Conservation (phyloP, 2,329 filamentous ascomycete genomes). For the Dactylellina parvicollis region DNA sequence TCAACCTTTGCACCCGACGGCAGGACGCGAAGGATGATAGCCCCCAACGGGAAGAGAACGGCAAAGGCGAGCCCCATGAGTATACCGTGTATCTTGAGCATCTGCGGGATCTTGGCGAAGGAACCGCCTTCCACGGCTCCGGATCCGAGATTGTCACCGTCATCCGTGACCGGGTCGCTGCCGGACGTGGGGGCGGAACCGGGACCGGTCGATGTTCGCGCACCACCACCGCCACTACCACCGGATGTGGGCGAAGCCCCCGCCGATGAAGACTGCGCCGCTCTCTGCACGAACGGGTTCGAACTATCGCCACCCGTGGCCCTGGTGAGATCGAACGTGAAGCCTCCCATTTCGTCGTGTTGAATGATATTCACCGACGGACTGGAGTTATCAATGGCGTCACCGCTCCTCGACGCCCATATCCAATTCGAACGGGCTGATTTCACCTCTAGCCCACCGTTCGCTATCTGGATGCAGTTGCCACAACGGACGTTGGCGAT, state of each 20-base stretch:
- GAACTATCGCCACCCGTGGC: slow-evolving; percentile 62
- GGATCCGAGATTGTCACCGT: slow-evolving; percentile 20
- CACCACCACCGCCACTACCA: too few species aligned
- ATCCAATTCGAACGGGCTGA: slow-evolving; percentile 66
- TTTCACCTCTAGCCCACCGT: slow-evolving; percentile 62
- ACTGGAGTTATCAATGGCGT: slow-evolving; percentile 63
- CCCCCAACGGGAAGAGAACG: slow-evolving; percentile 70
- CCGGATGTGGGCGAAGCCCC: neutral
- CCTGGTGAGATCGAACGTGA: slow-evolving; percentile 65
- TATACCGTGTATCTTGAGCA: slow-evolving; percentile 58
- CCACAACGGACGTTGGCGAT: slow-evolving; percentile 57
- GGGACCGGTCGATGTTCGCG: slow-evolving; percentile 1
- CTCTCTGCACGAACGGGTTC: slow-evolving; percentile 33
- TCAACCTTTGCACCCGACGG: slow-evolving; percentile 62
- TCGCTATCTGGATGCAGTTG: slow-evolving; percentile 66
- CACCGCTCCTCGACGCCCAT: slow-evolving; percentile 66
- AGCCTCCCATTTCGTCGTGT: slow-evolving; percentile 65
- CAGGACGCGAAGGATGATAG: slow-evolving; percentile 70
- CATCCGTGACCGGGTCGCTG: neutral
- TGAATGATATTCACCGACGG: slow-evolving; percentile 62
- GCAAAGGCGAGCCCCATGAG: slow-evolving; percentile 71
- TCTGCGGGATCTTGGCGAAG: slow-evolving; percentile 1
- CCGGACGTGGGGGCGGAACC: neutral
- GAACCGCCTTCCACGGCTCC: neutral
- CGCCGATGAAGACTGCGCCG: slow-evolving; percentile 7